Base-by-base conservation (phyloP, 2,329 filamentous ascomycete species). In the Ceratocystis diversiconidia region DNA sequence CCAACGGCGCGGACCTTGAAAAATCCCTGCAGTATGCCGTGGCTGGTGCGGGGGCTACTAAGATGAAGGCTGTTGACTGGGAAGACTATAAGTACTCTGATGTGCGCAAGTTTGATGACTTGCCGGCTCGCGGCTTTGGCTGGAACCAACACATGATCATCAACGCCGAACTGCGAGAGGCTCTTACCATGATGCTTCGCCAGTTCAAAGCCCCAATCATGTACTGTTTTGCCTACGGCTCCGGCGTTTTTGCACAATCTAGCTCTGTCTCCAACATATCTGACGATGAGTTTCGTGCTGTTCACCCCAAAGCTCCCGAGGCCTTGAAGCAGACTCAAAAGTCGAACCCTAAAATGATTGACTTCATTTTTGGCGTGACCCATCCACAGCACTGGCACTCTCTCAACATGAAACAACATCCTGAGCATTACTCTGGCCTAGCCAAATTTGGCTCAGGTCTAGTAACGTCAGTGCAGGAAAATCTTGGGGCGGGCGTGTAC, bases 311-410 rank as follows among this genome's bases (percentile, higher is more conserved):
- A 68, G 86, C 92, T 1, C 90, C 91, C 0, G 80, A 85, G 63
- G 89, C 90, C 0, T 86, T 97, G 6, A 80, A 88, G 70, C 89
- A 90, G 70, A 89, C 91, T 70, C 92, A 97, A 75, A 86, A 90
- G 71, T 89, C 90, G 36, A 85, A 86, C 0, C 90, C 90, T 12
- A 96, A 96, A 78, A 95, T 97, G 86, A 95, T 99, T 69, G 94
- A 99, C 76, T 96, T 99, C 74, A 95, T 99, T 70, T 94, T 99
- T 73, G 94, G 92, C 30, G 92, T 97, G 10, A 90, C 89, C 0
- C 90, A 95, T 74, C 90, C 89, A 1, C 89, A 99, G 73, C 94
- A 99, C 76, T 99, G 92, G 90, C 94, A 99, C 76, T 92, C 88
- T 43, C 80, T 99, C 68, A 99, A 99, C 72, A 79, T 99, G 70